These are phyloP conservation scores for Thermothelomyces thermophilus DNA, from an alignment of 2,329 filamentous ascomycete genomes.

Conservation along the genomic window DNA sequence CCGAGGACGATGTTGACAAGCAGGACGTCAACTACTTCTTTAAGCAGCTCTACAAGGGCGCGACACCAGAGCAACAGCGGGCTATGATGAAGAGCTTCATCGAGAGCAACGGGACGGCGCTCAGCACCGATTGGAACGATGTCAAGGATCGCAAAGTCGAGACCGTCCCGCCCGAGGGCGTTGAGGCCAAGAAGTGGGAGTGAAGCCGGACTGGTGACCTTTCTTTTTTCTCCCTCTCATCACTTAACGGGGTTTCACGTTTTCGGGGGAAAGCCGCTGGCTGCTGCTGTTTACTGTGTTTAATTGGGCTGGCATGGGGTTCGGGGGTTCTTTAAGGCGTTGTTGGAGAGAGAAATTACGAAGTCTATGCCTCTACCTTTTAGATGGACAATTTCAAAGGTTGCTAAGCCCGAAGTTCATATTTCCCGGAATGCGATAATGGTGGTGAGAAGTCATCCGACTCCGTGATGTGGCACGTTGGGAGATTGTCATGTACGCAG, in stretches of 20 bases:
- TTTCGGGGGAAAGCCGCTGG: not conserved
- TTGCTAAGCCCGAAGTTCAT: too few relatives aligned
- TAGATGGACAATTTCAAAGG: too few relatives aligned
- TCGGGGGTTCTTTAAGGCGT: not conserved
- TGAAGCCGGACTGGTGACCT: too few relatives aligned
- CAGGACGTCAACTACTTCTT: conserved; percentile 75
- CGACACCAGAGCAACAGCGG: conserved; percentile 71
- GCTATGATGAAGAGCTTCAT: conserved; percentile 98
- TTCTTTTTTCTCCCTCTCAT: too few relatives aligned
- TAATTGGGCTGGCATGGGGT: not conserved
- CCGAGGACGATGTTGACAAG: conserved; percentile 49
- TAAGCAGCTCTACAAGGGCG: conserved; percentile 74
- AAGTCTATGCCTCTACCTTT: too few relatives aligned
- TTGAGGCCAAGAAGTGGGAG: conserved; percentile 67
- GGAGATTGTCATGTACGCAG: too few relatives aligned
- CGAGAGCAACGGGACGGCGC: conserved; percentile 86
- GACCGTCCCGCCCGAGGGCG: conserved; percentile 67
- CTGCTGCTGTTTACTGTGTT: not conserved
- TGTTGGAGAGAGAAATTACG: not conserved
- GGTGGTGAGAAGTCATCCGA: too few relatives aligned
- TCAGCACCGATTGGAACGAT: conserved; percentile 89
- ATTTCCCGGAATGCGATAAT: too few relatives aligned
- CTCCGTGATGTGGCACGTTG: too few relatives aligned
- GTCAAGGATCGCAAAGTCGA: conserved; percentile 67
- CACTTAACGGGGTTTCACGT: not conserved